Percentiles rank a stretch among this genome's conserved stretches.
phyloP scores from a whole-genome alignment of 192 early-diverging fungal species.

The Mortierella hygrophila region DNA sequence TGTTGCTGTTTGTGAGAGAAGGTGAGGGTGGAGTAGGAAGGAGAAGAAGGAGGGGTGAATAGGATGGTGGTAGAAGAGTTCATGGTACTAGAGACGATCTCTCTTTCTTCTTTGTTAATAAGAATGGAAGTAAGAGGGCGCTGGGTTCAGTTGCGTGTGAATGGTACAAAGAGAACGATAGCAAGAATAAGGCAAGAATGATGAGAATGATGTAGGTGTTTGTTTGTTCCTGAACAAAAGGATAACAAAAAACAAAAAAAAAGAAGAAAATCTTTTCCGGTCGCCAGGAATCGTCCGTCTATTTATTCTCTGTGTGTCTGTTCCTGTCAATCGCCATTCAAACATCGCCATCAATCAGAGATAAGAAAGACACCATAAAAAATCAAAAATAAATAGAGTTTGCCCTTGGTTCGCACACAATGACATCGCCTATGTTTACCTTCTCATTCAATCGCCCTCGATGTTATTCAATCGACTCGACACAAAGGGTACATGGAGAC shows the following conservation, averaged over 20 bases:
- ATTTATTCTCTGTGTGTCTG: background rate
- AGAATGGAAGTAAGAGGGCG: background rate
- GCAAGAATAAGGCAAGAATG: background rate
- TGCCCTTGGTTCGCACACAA: background rate
- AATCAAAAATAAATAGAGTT: conserved; percentile 9
- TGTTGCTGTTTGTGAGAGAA: background rate
- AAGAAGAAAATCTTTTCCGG: background rate
- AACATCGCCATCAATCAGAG: background rate
- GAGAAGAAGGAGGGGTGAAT: background rate
- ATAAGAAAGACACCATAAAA: background rate
- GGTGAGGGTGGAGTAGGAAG: background rate
- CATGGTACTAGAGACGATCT: background rate
- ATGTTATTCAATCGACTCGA: background rate
- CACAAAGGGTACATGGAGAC: background rate
- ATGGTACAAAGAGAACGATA: background rate
- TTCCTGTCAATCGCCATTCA: background rate
- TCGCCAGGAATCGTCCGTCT: background rate
- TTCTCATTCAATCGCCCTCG: background rate
- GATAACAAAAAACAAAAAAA: conserved; percentile 1
- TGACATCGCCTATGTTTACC: background rate
- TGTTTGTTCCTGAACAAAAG: conserved; percentile 12
- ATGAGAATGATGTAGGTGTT: background rate
- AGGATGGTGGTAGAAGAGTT: background rate
- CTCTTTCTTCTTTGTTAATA: background rate
- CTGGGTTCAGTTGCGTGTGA: background rate